phyloP scores from a whole-genome alignment of 768 basidiomycete species.

The Lentinula detonsa region DNA sequence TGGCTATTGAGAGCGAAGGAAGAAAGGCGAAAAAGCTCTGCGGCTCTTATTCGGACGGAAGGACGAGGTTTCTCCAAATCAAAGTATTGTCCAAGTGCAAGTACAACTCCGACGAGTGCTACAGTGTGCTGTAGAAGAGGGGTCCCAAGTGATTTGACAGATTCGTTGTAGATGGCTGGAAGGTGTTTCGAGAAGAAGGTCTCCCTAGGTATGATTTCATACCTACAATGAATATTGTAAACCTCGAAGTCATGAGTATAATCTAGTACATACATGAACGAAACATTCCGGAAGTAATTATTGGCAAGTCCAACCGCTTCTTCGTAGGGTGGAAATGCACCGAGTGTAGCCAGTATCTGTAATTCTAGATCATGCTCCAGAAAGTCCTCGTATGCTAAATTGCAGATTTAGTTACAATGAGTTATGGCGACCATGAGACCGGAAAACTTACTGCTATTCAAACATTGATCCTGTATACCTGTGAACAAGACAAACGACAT shows the following conservation, averaged over 20 bases:
- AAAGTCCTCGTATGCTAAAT: background rate
- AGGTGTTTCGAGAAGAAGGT: slow-evolving; percentile 16
- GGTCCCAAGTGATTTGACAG: background rate
- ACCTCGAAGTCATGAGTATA: background rate
- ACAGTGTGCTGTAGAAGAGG: slow-evolving; percentile 13
- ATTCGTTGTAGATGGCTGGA: slow-evolving; percentile 11
- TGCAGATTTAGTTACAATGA: background rate
- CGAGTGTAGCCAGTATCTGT: slow-evolving; percentile 11
- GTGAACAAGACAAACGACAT: background rate
- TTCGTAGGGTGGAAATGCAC: slow-evolving; percentile 12
- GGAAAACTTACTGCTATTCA: background rate
- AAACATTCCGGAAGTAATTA: slow-evolving; percentile 13
- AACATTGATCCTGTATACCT: background rate
- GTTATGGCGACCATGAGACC: background rate
- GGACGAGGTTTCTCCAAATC: slow-evolving; percentile 12
- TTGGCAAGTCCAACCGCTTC: slow-evolving; percentile 14
- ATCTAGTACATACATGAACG: slow-evolving; percentile 14
- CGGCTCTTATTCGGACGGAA: slow-evolving; percentile 7
- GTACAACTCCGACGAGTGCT: slow-evolving; percentile 11
- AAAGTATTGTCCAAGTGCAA: slow-evolving; percentile 16
- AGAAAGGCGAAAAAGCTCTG: slow-evolving; percentile 13
- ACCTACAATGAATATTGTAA: slow-evolving; percentile 7
- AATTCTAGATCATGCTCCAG: slow-evolving; percentile 4
- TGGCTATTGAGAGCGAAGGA: slow-evolving; percentile 12
- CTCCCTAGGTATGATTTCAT: slow-evolving; percentile 15